Evolutionary conservation across 495 filamentous ascomycete species (phyloP).

Genomic region (Aspergillus ostianus): DNA sequence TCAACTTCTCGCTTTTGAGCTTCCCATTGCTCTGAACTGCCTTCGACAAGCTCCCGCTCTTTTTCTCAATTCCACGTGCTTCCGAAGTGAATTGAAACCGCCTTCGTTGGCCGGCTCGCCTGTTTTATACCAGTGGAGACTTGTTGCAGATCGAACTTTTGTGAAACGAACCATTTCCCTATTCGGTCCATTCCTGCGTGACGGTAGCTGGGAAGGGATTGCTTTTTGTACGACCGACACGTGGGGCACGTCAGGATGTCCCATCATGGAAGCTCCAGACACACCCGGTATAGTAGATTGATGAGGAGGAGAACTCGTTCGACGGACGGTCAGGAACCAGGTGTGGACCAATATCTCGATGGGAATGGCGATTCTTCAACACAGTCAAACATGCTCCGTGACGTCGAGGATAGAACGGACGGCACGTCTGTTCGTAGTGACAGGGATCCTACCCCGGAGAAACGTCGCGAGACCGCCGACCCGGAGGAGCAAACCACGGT

Average conservation of each 20-base stretch:
- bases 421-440: not conserved
- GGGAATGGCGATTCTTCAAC: not conserved
- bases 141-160: not conserved
- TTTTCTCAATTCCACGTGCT: slow-evolving; percentile 3
- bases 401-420: not conserved
- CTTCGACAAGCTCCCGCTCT: slow-evolving; percentile 7
- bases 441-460: not conserved
- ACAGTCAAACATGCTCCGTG: not conserved
- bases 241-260: slow-evolving; percentile 7
- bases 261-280: slow-evolving; percentile 9
- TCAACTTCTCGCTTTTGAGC: slow-evolving; percentile 7
- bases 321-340: not conserved
- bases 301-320: slow-evolving; percentile 9
- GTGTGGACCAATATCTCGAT: not conserved
- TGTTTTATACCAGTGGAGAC: not conserved
- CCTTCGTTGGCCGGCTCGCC: not conserved
- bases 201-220: not conserved
- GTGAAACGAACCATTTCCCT: not conserved
- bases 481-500: not conserved
- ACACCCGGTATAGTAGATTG: slow-evolving; percentile 1
- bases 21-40: not conserved
- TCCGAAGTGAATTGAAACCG: not conserved
- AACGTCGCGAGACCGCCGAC: not conserved
- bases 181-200: not conserved
- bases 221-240: not conserved